Evolutionary conservation across 148 eudicot genomes (phyloP).

Genomic region (Amaranthus palmeri): DNA sequence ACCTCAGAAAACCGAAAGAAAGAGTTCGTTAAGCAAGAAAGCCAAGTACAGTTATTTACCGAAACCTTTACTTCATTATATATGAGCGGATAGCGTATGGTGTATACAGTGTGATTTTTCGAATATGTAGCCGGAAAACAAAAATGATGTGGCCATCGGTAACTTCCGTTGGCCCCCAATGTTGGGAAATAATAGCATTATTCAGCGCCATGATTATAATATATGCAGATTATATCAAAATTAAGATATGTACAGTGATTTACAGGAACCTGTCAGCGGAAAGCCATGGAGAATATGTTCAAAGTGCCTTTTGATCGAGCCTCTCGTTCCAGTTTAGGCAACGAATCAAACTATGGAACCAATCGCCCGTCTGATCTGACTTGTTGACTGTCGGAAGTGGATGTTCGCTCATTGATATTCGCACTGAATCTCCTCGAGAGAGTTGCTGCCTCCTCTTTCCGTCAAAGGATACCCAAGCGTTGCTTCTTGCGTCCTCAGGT

Average conservation of each 20-base stretch:
- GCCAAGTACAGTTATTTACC: no score
- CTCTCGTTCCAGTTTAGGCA: constrained; percentile 99
- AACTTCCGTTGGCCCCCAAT: constrained; percentile 7
- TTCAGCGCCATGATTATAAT: constrained; percentile 22
- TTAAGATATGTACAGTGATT: constrained; percentile 37
- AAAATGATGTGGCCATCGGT: not conserved
- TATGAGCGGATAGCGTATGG: constrained; percentile 9
- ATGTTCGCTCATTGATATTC: constrained; percentile 90
- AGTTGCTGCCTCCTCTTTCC: constrained; percentile 99
- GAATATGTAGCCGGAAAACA: not conserved
- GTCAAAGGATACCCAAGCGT: constrained; percentile 98
- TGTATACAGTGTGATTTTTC: constrained; percentile 16
- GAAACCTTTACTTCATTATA: constrained; percentile 10
- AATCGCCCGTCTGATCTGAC: constrained; percentile 89
- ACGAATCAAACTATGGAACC: constrained; percentile 95
- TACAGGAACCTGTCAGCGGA: constrained; percentile 29
- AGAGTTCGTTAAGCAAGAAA: no score
- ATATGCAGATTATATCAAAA: constrained; percentile 14
- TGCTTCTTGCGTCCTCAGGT: constrained; percentile 96
- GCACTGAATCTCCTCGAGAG: constrained; percentile 84
- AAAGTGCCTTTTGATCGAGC: constrained; percentile 90
- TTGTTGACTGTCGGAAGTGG: constrained; percentile 97
- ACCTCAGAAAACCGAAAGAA: no score
- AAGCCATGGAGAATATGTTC: constrained; percentile 19
- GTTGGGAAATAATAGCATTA: constrained; percentile 15